These are phyloP conservation scores for Vanderwaltozyma polyspora DNA, from an alignment of 805 yeast genomes.

Conservation along the genomic window DNA sequence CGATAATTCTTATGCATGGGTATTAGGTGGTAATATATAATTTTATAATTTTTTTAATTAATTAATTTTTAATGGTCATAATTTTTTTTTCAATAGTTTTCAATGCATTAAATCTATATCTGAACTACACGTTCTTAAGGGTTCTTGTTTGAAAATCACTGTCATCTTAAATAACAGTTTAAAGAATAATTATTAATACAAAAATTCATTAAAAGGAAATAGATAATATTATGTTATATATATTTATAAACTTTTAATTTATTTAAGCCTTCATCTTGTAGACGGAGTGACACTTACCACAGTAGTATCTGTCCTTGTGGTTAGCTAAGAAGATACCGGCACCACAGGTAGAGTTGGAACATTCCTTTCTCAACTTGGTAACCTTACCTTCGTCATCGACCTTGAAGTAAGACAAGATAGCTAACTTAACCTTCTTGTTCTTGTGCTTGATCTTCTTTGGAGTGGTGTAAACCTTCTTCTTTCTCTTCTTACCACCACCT, in stretches of 20 bases:
- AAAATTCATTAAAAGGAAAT: too few species aligned
- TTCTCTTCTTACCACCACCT: slow-evolving; percentile 99
- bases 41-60: slow-evolving; percentile 4
- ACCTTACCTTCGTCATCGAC: slow-evolving; percentile 98
- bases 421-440: slow-evolving; percentile 98
- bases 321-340: slow-evolving; percentile 99
- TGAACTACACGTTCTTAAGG: too few species aligned
- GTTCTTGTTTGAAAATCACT: too few species aligned
- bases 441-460: slow-evolving; percentile 98
- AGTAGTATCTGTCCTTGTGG: slow-evolving; percentile 98
- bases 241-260: too few species aligned
- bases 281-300: slow-evolving; percentile 99
- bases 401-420: slow-evolving; percentile 98
- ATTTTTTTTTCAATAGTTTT: too few species aligned
- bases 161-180: too few species aligned
- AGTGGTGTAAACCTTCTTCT: slow-evolving; percentile 99
- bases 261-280: slow-evolving; percentile 39
- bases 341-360: slow-evolving; percentile 96
- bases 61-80: too few species aligned
- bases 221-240: too few species aligned
- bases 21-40: slow-evolving; percentile 21
- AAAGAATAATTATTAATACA: too few species aligned
- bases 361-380: slow-evolving; percentile 97
- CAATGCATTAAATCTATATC: too few species aligned
- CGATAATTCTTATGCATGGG: slow-evolving; percentile 21